Evolutionary conservation across 345 rosid genomes (phyloP).

Genomic region (Rhodamnia argentea): DNA sequence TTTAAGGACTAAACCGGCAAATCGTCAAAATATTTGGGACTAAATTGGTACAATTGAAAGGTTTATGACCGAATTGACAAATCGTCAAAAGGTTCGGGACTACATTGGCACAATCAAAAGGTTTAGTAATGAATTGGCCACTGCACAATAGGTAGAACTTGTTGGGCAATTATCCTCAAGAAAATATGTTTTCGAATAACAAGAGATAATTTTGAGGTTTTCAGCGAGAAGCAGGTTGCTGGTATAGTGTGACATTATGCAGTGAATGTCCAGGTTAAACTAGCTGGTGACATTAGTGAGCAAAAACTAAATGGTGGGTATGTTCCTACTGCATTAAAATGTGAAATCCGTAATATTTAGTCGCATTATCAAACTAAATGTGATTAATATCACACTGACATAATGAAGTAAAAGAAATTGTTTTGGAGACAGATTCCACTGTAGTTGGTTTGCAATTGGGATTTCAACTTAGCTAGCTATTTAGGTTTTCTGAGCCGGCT

Average conservation of each 20-base stretch:
- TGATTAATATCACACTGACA: neutral
- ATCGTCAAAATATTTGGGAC: no score
- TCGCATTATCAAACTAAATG: neutral
- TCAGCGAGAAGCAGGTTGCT: neutral
- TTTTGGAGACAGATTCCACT: neutral
- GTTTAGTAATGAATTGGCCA: no score
- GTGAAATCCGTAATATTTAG: neutral
- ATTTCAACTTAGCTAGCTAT: neutral
- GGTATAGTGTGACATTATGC: neutral
- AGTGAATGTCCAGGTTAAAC: neutral
- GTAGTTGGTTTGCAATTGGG: neutral
- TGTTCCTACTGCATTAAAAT: neutral
- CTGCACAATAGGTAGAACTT: no score
- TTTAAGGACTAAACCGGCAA: no score
- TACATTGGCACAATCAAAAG: no score
- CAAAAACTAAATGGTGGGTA: neutral
- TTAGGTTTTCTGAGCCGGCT: neutral
- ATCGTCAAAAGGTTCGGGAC: no score
- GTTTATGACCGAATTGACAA: no score
- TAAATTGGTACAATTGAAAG: no score
- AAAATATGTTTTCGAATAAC: neutral
- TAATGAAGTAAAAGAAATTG: neutral
- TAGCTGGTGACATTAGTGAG: neutral
- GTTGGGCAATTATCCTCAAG: neutral
- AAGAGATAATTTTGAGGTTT: neutral